These are phyloP conservation scores for Cystobasidium sp. DNA, from an alignment of 1,284 basidiomycete species.

Conservation along the genomic window DNA sequence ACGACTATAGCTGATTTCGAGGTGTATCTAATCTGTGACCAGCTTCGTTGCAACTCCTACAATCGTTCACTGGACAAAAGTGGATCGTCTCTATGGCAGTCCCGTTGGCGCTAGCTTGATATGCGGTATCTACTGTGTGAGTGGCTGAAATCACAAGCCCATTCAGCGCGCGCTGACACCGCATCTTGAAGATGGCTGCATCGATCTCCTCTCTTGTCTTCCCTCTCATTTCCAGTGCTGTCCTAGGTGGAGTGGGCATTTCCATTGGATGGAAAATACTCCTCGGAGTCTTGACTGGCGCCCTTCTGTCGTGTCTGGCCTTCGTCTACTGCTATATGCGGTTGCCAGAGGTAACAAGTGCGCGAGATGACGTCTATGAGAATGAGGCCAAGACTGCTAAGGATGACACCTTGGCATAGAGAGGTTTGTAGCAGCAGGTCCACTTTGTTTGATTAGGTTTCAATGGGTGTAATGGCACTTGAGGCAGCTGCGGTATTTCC, in stretches of 20 bases:
- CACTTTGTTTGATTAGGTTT: too few relatives aligned
- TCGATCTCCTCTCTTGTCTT: conserved; percentile 27
- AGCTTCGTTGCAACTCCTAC: conserved; percentile 27
- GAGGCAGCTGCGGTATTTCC: too few relatives aligned
- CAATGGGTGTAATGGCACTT: too few relatives aligned
- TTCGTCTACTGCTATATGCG: conserved; percentile 10
- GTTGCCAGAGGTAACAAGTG: not conserved
- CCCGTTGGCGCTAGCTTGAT: conserved; percentile 6
- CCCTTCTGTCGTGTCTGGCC: conserved; percentile 7
- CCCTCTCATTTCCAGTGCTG: conserved; percentile 18
- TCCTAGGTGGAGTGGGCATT: conserved; percentile 3
- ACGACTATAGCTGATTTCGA: not conserved
- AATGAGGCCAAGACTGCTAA: not conserved
- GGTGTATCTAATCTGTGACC: too few relatives aligned
- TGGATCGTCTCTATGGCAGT: conserved; percentile 15
- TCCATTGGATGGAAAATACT: conserved; percentile 23
- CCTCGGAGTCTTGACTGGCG: not conserved
- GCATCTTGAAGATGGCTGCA: conserved; percentile 3
- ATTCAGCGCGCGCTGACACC: not conserved
- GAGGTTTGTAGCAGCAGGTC: too few relatives aligned
- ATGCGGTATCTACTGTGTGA: conserved; percentile 27
- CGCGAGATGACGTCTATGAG: not conserved
- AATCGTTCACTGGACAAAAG: conserved; percentile 13
- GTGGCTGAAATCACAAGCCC: too few relatives aligned
- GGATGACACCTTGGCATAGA: not conserved